phyloP scores from a whole-genome alignment of 371 early-diverging fungal genomes.

The Capillidium rhysosporum region DNA sequence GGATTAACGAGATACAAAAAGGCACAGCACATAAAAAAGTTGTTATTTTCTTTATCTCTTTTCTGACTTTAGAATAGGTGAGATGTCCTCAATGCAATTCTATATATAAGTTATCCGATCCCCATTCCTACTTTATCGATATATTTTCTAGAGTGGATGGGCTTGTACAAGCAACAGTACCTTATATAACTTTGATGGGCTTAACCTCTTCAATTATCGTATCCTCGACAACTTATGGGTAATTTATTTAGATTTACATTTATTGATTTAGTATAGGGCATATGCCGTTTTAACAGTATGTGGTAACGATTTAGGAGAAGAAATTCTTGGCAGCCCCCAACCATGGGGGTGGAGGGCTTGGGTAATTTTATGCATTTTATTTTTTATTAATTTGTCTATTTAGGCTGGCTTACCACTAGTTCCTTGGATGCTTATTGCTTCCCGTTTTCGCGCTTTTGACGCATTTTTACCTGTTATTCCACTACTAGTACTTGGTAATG shows the following conservation, averaged over 20 bases:
- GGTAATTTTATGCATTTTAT: constrained; percentile 13
- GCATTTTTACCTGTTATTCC: constrained; percentile 28
- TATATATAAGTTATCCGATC: constrained; percentile 35
- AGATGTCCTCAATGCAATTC: constrained; percentile 56
- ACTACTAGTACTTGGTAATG: constrained; percentile 18
- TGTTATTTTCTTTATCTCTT: neutral
- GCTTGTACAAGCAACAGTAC: constrained; percentile 32
- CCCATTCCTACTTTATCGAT: constrained; percentile 21
- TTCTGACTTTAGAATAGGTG: constrained; percentile 19
- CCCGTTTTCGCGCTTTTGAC: constrained; percentile 24
- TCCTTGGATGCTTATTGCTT: constrained; percentile 34
- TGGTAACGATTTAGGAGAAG: constrained; percentile 37
- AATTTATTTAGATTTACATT: neutral
- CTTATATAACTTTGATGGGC: constrained; percentile 38
- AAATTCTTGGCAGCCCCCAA: constrained; percentile 31
- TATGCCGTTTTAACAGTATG: constrained; percentile 43
- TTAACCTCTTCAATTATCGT: constrained; percentile 33
- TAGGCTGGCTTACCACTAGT: constrained; percentile 30
- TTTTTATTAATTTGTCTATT: neutral
- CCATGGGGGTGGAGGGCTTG: constrained; percentile 43
- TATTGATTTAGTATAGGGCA: constrained; percentile 17
- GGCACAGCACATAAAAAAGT: constrained; percentile 30
- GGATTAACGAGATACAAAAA: constrained; percentile 52
- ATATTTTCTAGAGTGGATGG: constrained; percentile 29
- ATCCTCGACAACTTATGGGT: constrained; percentile 39